Evolutionary conservation across 2,329 filamentous ascomycete genomes (phyloP).

Genomic region (Claviceps sp.): DNA sequence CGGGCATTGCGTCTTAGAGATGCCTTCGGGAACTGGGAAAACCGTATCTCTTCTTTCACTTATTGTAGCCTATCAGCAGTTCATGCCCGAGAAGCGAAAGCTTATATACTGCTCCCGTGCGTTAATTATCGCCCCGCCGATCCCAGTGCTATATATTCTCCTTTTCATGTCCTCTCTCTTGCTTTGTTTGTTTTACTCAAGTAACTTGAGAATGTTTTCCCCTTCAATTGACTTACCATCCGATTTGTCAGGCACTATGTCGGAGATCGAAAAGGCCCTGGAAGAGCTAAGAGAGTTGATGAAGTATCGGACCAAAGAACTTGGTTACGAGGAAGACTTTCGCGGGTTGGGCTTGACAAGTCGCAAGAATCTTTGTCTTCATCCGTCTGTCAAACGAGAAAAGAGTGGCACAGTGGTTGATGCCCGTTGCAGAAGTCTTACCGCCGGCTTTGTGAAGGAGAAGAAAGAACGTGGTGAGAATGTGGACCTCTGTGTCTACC

Average conservation of each 20-base stretch:
- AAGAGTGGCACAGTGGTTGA: slow-evolving; percentile 93
- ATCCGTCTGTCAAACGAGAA: slow-evolving; percentile 89
- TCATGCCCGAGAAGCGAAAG: slow-evolving; percentile 85
- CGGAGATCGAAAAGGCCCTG: slow-evolving; percentile 95
- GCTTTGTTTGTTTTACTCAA: background rate
- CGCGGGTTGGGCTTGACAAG: slow-evolving; percentile 84
- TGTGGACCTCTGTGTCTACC: slow-evolving; percentile 88
- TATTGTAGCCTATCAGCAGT: slow-evolving; percentile 92
- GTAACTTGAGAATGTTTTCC: background rate
- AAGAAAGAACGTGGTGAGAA: slow-evolving; percentile 93
- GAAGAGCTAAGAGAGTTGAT: slow-evolving; percentile 84
- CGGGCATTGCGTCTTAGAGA: slow-evolving; percentile 92
- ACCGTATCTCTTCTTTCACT: slow-evolving; percentile 89
- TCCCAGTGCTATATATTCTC: background rate
- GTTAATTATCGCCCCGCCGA: background rate
- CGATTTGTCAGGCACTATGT: slow-evolving; percentile 62
- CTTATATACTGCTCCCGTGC: slow-evolving; percentile 93
- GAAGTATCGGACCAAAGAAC: slow-evolving; percentile 81
- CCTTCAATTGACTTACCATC: background rate
- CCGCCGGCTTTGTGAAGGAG: slow-evolving; percentile 92
- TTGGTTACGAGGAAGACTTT: slow-evolving; percentile 89
- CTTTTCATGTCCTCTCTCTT: background rate
- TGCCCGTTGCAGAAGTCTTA: slow-evolving; percentile 87
- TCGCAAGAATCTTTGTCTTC: slow-evolving; percentile 91
- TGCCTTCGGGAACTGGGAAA: slow-evolving; percentile 98